phyloP scores from a whole-genome alignment of 176 grass and related monocot genomes.

The Phragmites australis region DNA sequence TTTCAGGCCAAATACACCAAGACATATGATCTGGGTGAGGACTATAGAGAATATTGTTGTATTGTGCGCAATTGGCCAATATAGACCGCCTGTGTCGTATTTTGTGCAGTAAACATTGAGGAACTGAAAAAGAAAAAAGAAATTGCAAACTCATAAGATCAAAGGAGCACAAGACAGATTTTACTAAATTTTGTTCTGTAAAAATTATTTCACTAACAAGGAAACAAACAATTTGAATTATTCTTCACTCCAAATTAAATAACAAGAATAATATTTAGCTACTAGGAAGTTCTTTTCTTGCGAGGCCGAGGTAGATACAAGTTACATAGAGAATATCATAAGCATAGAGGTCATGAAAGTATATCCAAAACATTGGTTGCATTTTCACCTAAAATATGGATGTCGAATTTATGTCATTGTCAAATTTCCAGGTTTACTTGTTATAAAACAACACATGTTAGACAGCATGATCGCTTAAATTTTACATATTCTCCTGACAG shows the following conservation, averaged over 20 bases:
- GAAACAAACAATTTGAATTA: background rate
- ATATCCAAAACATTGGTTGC: background rate
- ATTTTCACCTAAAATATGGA: background rate
- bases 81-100: constrained; percentile 76
- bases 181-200: background rate
- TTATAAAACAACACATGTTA: background rate
- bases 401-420: background rate
- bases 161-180: background rate
- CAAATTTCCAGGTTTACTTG: background rate
- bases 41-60: constrained; percentile 88
- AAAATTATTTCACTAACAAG: background rate
- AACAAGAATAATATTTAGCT: background rate
- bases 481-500: background rate
- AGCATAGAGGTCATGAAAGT: constrained; percentile 2
- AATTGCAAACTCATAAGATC: constrained; percentile 14
- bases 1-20: constrained; percentile 84
- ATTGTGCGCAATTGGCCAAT: constrained; percentile 89
- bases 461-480: background rate
- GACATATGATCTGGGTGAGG: constrained; percentile 85
- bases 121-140: constrained; percentile 63
- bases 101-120: constrained; percentile 80
- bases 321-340: background rate
- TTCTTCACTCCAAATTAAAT: background rate
- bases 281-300: background rate
- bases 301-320: background rate